Evolutionary conservation across 148 eudicot genomes (phyloP).

Genomic region (Cornus kousa): DNA sequence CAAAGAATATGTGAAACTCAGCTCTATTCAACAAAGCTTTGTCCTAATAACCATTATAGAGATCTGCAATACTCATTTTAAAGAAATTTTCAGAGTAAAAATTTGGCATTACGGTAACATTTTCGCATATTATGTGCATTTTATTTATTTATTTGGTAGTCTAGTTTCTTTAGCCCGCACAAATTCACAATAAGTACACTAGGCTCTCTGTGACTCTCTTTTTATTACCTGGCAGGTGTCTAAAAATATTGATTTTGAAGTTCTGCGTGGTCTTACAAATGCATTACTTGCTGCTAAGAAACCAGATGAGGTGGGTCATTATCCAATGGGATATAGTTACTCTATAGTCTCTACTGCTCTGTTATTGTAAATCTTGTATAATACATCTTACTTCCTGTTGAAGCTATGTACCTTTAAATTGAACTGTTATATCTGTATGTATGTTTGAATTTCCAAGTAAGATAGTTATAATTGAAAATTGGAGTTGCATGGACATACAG

Average conservation of each 20-base stretch:
- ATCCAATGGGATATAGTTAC: background rate
- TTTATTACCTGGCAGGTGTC: slow-evolving; percentile 48
- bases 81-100: background rate
- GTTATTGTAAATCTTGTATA: too few relatives aligned
- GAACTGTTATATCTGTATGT: too few relatives aligned
- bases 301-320: slow-evolving; percentile 77
- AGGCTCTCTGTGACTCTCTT: slow-evolving; percentile 10
- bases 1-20: background rate
- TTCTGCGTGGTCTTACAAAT: slow-evolving; percentile 89
- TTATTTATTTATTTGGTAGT: background rate
- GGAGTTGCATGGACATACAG: background rate
- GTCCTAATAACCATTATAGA: background rate
- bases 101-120: background rate
- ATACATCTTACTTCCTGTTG: too few relatives aligned
- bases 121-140: background rate
- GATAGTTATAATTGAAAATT: background rate
- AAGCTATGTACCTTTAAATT: too few relatives aligned
- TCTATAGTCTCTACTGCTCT: background rate
- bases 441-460: background rate
- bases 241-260: slow-evolving; percentile 60
- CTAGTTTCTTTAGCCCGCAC: slow-evolving; percentile 1
- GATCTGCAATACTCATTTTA: background rate
- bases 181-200: background rate
- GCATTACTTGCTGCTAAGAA: slow-evolving; percentile 83
- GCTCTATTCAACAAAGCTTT: too few relatives aligned